A percentile compares a stretch with the other conserved stretches of the same genome.
Evolutionary conservation across 1,284 basidiomycete species (phyloP).

Genomic region (Rhodotorula sp.): DNA sequence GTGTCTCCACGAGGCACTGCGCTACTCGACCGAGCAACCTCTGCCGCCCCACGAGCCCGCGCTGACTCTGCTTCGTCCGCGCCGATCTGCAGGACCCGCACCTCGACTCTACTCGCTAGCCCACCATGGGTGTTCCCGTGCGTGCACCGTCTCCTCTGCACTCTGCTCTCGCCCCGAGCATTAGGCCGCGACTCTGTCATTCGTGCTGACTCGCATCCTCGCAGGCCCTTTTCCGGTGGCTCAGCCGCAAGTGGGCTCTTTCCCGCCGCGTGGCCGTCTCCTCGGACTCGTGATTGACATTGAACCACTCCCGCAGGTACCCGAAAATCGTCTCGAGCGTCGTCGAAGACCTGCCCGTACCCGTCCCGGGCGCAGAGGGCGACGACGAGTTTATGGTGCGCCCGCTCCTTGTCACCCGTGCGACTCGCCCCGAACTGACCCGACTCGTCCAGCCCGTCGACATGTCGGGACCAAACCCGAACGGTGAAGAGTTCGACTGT

Average conservation of each 20-base stretch:
- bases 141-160: neutral
- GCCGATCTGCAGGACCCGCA: neutral
- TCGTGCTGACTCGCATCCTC: neutral
- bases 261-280: too few species aligned
- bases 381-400: constrained; percentile 59
- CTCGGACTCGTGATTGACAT: too few species aligned
- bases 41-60: too few species aligned
- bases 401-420: neutral
- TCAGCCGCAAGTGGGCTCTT: constrained; percentile 58
- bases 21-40: too few species aligned
- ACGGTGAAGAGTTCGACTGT: constrained; percentile 92
- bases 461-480: constrained; percentile 86
- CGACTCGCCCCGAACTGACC: too few species aligned
- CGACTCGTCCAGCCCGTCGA: constrained; percentile 62
- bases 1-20: too few species aligned
- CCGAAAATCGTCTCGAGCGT: constrained; percentile 82
- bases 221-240: constrained; percentile 32
- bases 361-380: constrained; percentile 60
- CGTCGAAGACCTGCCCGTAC: constrained; percentile 74
- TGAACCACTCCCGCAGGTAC: too few species aligned
- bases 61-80: too few species aligned
- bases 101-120: neutral
- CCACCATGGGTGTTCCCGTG: constrained; percentile 11
- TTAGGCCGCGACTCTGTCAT: neutral
- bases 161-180: neutral